A percentile compares a stretch with the other conserved stretches of the same genome.
Evolutionary conservation across 371 early-diverging fungal species (phyloP).

Genomic region (Parasitella parasitica): DNA sequence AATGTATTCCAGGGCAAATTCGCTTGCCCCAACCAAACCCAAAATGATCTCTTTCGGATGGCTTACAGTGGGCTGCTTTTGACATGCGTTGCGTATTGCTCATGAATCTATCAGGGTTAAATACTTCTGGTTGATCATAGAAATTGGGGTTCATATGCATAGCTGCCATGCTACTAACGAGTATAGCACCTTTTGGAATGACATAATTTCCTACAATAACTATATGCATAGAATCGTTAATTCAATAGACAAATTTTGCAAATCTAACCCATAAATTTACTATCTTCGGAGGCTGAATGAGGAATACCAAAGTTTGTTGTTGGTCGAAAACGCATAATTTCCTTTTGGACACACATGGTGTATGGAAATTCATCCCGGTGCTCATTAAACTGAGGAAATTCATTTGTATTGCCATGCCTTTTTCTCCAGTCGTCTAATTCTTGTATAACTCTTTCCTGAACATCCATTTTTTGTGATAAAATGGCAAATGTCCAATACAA

Average conservation of each 20-base stretch:
- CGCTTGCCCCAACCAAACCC: conserved; percentile 28
- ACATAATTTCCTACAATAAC: conserved; percentile 13
- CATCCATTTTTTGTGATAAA: conserved; percentile 8
- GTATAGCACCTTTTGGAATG: conserved; percentile 8
- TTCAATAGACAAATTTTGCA: too few species aligned
- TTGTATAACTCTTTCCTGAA: conserved; percentile 5
- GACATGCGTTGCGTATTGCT: conserved; percentile 1
- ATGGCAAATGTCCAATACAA: conserved; percentile 20
- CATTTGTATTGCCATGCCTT: background rate
- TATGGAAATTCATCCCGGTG: conserved; percentile 11
- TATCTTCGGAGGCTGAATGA: conserved; percentile 5
- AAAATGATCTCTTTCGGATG: conserved; percentile 17
- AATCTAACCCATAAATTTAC: too few species aligned
- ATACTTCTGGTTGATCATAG: conserved; percentile 14
- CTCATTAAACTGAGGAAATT: conserved; percentile 18
- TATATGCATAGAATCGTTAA: background rate
- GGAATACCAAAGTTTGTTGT: conserved; percentile 10
- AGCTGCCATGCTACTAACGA: conserved; percentile 11
- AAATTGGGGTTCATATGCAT: conserved; percentile 15
- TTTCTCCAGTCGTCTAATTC: conserved; percentile 12
- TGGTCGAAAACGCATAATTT: conserved; percentile 17
- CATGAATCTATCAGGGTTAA: conserved; percentile 21
- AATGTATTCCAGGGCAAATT: conserved; percentile 19
- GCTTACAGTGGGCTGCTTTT: conserved; percentile 9
- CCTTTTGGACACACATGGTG: conserved; percentile 10